These are phyloP conservation scores for Xylaria multiplex DNA, from an alignment of 2,329 filamentous ascomycete species.

Conservation along the genomic window DNA sequence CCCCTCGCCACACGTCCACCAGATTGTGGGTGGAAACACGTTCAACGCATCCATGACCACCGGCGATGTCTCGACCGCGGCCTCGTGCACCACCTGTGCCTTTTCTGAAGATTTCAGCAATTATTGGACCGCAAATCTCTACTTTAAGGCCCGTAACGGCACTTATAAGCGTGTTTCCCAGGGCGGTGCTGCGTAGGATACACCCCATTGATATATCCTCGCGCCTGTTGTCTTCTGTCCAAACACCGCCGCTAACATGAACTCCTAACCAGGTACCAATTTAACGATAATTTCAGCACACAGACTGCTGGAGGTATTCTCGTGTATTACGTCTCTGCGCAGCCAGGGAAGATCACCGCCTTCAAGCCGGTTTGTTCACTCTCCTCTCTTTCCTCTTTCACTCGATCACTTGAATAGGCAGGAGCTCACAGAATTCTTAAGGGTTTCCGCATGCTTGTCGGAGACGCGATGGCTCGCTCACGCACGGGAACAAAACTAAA, in stretches of 20 bases:
- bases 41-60: conserved; percentile 57
- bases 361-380: conserved; percentile 62
- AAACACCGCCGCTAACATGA: conserved; percentile 11
- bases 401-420: conserved; percentile 32
- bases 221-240: conserved; percentile 8
- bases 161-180: conserved; percentile 48
- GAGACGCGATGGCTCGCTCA: conserved; percentile 53
- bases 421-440: conserved; percentile 30
- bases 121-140: conserved; percentile 50
- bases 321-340: conserved; percentile 58
- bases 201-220: conserved; percentile 12
- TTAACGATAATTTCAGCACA: conserved; percentile 55
- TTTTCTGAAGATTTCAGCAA: conserved; percentile 50
- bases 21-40: conserved; percentile 62
- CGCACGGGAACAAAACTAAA: conserved; percentile 47
- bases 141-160: conserved; percentile 49
- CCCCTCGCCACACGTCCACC: conserved; percentile 65
- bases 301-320: conserved; percentile 56
- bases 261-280: conserved; percentile 48
- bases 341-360: conserved; percentile 56
- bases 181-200: conserved; percentile 64
- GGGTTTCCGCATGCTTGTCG: conserved; percentile 61
- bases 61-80: conserved; percentile 48
- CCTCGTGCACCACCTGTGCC: conserved; percentile 55
- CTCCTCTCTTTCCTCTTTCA: conserved; percentile 54